These are phyloP conservation scores for Chalciporus pseudorubinellus DNA, from an alignment of 768 basidiomycete species.

Conservation along the genomic window DNA sequence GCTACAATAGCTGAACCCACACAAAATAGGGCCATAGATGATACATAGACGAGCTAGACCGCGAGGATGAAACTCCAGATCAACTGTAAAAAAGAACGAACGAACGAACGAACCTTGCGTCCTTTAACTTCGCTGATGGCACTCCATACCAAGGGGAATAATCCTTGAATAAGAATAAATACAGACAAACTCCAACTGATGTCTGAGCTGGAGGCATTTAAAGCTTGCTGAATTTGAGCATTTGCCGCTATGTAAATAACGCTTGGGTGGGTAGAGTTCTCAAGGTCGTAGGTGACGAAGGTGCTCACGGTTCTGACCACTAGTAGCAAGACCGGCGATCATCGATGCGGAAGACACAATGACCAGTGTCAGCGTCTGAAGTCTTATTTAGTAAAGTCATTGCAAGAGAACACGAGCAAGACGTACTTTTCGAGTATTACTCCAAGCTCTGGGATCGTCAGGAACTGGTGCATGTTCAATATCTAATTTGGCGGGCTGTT, in stretches of 20 bases:
- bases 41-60: conserved; percentile 51
- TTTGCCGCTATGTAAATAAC: conserved; percentile 54
- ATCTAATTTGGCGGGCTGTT: conserved; percentile 15
- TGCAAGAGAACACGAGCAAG: too few species aligned
- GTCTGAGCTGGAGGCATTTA: conserved; percentile 58
- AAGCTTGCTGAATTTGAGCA: conserved; percentile 54
- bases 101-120: conserved; percentile 48
- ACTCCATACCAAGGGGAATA: conserved; percentile 65
- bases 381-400: not conserved
- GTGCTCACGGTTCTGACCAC: conserved; percentile 27
- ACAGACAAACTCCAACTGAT: conserved; percentile 69
- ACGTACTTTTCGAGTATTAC: conserved; percentile 50
- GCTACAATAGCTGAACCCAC: conserved; percentile 60
- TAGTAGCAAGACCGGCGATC: conserved; percentile 25
- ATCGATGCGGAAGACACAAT: conserved; percentile 31
- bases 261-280: not conserved
- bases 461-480: conserved; percentile 42
- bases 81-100: not conserved
- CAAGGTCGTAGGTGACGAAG: not conserved
- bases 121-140: conserved; percentile 76
- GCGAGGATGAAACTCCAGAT: not conserved
- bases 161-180: conserved; percentile 71
- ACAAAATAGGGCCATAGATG: conserved; percentile 51
- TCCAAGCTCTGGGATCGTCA: conserved; percentile 65
- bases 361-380: conserved; percentile 21